These are phyloP conservation scores for Phaeodactylum tricornutum DNA, from an alignment of 108 stramenopile genomes.

Conservation along the genomic window DNA sequence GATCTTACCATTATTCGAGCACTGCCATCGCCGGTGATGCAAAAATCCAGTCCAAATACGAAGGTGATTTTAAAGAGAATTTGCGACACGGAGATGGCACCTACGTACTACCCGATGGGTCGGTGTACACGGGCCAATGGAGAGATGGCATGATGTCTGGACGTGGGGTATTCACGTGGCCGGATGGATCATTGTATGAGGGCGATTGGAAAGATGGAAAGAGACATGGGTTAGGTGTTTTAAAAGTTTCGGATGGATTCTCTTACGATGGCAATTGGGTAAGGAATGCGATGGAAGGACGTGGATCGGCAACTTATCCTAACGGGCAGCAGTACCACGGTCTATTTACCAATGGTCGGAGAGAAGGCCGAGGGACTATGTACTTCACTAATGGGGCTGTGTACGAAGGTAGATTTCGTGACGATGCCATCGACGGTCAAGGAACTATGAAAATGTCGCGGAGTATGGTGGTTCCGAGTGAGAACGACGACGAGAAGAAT, in stretches of 20 bases:
- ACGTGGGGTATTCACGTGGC: constrained; percentile 66
- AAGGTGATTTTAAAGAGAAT: constrained; percentile 80
- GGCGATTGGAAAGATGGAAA: constrained; percentile 80
- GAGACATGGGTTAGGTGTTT: constrained; percentile 53
- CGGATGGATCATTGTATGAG: constrained; percentile 60
- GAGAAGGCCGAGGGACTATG: constrained; percentile 85
- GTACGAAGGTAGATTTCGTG: constrained; percentile 85
- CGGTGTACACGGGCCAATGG: constrained; percentile 75
- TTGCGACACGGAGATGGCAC: constrained; percentile 57
- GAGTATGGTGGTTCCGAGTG: constrained; percentile 44
- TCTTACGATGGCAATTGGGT: constrained; percentile 86
- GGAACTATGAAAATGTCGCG: constrained; percentile 81
- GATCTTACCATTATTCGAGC: constrained; percentile 62
- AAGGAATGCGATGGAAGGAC: constrained; percentile 82
- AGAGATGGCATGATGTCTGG: constrained; percentile 70
- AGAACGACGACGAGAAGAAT: constrained; percentile 2
- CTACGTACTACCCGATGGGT: constrained; percentile 67
- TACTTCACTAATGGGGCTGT: constrained; percentile 74
- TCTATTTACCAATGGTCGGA: constrained; percentile 52
- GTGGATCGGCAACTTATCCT: constrained; percentile 73
- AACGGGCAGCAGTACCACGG: constrained; percentile 84
- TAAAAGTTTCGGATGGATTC: constrained; percentile 70
- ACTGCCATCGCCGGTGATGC: constrained; percentile 1
- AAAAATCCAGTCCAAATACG: constrained; percentile 29
- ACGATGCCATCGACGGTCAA: constrained; percentile 86